phyloP scores from a whole-genome alignment of 768 basidiomycete species.

The Chiua virens region DNA sequence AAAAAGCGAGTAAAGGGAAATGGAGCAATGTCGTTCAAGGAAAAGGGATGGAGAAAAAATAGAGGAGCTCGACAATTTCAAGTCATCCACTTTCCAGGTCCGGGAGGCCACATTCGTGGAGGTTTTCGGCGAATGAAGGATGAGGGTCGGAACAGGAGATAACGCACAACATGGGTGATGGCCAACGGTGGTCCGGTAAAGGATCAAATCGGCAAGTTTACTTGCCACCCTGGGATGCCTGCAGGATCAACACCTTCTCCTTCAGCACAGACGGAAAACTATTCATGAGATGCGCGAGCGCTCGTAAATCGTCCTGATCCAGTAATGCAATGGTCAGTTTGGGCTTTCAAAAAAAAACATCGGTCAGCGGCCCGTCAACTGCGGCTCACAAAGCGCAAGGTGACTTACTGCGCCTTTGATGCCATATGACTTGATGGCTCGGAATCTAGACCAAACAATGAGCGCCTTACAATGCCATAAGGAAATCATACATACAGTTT shows the following conservation, averaged over 20 bases:
- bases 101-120: too few species aligned
- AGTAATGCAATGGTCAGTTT: slow-evolving; percentile 83
- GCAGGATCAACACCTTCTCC: slow-evolving; percentile 58
- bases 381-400: background rate
- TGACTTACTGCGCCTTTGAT: slow-evolving; percentile 73
- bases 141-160: background rate
- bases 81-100: too few species aligned
- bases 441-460: slow-evolving; percentile 42
- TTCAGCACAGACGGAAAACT: slow-evolving; percentile 81
- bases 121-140: background rate
- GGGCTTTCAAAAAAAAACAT: slow-evolving; percentile 50
- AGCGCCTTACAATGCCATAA: slow-evolving; percentile 16
- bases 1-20: too few species aligned
- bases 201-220: slow-evolving; percentile 9
- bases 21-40: too few species aligned
- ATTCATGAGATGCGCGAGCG: slow-evolving; percentile 84
- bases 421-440: slow-evolving; percentile 70
- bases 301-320: slow-evolving; percentile 81
- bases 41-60: too few species aligned
- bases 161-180: background rate
- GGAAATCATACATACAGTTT: slow-evolving; percentile 55
- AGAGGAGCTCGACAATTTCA: too few species aligned
- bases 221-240: slow-evolving; percentile 26
- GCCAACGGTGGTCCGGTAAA: slow-evolving; percentile 1
- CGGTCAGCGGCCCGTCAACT: slow-evolving; percentile 1